Evolutionary conservation across 163 green algal genomes (phyloP).

Genomic region (Chlamydomonas reinhardtii): DNA sequence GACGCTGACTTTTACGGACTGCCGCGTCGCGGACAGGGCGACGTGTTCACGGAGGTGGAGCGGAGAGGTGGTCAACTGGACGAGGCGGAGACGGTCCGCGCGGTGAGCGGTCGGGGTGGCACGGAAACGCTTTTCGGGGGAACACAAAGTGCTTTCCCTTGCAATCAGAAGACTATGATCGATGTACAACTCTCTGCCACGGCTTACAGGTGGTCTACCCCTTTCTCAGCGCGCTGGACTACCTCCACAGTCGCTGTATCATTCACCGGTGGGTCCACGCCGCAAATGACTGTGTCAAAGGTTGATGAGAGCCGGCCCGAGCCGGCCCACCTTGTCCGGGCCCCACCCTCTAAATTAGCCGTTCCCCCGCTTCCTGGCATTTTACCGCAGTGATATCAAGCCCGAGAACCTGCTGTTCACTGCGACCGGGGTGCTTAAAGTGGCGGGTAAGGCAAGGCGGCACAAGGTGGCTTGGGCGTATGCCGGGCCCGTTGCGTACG

Average conservation of each 20-base stretch:
- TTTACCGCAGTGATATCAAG: conserved; percentile 77
- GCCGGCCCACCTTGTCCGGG: too few species aligned
- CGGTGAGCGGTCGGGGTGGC: background rate
- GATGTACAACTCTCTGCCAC: background rate
- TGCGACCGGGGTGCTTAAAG: conserved; percentile 67
- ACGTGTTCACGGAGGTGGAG: conserved; percentile 63
- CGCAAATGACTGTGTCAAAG: too few species aligned
- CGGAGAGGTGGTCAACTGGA: conserved; percentile 51
- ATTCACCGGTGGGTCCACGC: conserved; percentile 61
- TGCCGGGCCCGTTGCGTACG: too few species aligned
- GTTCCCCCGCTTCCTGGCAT: too few species aligned
- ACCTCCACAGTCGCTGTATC: conserved; percentile 79
- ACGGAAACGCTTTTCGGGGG: background rate
- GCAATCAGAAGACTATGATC: too few species aligned
- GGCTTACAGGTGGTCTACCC: conserved; percentile 65
- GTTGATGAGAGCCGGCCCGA: too few species aligned
- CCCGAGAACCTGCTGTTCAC: conserved; percentile 83
- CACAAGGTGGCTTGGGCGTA: too few species aligned
- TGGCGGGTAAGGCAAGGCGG: conserved; percentile 73
- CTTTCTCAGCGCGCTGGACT: conserved; percentile 77
- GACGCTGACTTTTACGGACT: background rate
- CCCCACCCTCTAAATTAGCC: too few species aligned
- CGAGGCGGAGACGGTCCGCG: conserved; percentile 55
- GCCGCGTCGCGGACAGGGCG: conserved; percentile 11
- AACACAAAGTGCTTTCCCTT: background rate